Evolutionary conservation across 2,329 filamentous ascomycete genomes (phyloP).

Genomic region (Cyphellophora attinorum): DNA sequence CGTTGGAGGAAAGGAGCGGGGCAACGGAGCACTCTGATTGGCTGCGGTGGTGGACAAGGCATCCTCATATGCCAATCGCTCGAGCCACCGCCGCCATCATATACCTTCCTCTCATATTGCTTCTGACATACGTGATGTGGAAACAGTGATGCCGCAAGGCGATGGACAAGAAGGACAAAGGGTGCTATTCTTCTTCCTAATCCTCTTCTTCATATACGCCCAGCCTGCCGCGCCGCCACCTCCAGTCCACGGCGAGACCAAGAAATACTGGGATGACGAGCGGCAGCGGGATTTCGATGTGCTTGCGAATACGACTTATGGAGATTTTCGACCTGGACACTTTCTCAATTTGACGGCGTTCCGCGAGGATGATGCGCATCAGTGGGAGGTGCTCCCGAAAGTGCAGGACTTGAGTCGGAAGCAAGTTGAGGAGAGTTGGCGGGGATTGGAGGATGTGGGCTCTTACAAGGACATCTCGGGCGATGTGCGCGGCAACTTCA

Average conservation of each 20-base stretch:
- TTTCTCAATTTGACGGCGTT: slow-evolving; percentile 67
- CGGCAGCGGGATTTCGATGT: slow-evolving; percentile 24
- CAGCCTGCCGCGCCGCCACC: slow-evolving; percentile 21
- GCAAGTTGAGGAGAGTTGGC: slow-evolving; percentile 39
- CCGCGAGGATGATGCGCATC: slow-evolving; percentile 61
- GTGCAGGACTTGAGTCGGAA: slow-evolving; percentile 29
- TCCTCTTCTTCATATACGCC: slow-evolving; percentile 46
- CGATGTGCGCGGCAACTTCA: slow-evolving; percentile 67
- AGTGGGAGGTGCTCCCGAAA: slow-evolving; percentile 59
- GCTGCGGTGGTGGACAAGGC: no score
- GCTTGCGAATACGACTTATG: slow-evolving; percentile 36
- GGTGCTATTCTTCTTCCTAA: slow-evolving; percentile 37
- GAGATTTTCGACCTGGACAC: slow-evolving; percentile 42
- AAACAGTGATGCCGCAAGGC: no score
- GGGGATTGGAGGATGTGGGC: slow-evolving; percentile 37
- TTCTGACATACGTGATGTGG: no score
- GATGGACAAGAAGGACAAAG: slow-evolving; percentile 30
- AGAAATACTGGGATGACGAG: slow-evolving; percentile 33
- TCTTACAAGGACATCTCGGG: slow-evolving; percentile 75
- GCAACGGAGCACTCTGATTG: no score
- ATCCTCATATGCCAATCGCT: no score
- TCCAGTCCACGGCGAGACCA: slow-evolving; percentile 7
- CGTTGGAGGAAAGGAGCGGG: no score
- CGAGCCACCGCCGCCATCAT: no score
- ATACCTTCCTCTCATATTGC: no score